Percentiles rank a stretch among this genome's conserved stretches.
phyloP scores from a whole-genome alignment of 345 rosid species.

The Iberis pinnata region DNA sequence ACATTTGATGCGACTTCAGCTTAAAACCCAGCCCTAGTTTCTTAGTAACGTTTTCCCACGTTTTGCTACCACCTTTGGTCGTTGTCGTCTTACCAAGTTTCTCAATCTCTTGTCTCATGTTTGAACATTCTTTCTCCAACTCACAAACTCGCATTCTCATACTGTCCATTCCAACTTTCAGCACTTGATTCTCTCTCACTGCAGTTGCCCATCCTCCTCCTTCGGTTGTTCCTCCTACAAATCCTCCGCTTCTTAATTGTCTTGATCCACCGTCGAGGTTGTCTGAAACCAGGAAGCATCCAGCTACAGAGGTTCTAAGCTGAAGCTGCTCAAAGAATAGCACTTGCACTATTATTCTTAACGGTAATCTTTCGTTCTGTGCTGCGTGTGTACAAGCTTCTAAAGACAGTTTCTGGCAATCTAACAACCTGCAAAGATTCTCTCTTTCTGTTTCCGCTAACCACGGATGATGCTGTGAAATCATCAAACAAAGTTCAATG shows the following conservation, averaged over 20 bases:
- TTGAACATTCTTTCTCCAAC: conserved; percentile 73
- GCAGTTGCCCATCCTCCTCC: conserved; percentile 83
- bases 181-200: conserved; percentile 87
- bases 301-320: conserved; percentile 91
- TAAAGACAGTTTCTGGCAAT: conserved; percentile 92
- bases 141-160: conserved; percentile 91
- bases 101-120: conserved; percentile 90
- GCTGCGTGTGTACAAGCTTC: conserved; percentile 99
- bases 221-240: conserved; percentile 52
- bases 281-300: conserved; percentile 90
- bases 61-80: conserved; percentile 31
- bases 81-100: conserved; percentile 50
- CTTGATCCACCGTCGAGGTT: conserved; percentile 81
- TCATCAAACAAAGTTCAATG: not conserved
- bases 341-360: conserved; percentile 83
- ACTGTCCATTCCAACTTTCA: conserved; percentile 94
- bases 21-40: conserved; percentile 63
- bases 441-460: conserved; percentile 82
- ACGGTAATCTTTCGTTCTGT: conserved; percentile 87
- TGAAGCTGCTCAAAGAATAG: conserved; percentile 99
- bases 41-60: conserved; percentile 54
- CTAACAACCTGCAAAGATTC: conserved; percentile 83
- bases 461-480: conserved; percentile 95
- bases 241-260: conserved; percentile 77
- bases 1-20: conserved; percentile 80